Percentiles rank a stretch among this genome's conserved stretches.
These are phyloP conservation scores for Macrotyloma uniflorum DNA, from an alignment of 306 rosid genomes.

Conservation along the genomic window DNA sequence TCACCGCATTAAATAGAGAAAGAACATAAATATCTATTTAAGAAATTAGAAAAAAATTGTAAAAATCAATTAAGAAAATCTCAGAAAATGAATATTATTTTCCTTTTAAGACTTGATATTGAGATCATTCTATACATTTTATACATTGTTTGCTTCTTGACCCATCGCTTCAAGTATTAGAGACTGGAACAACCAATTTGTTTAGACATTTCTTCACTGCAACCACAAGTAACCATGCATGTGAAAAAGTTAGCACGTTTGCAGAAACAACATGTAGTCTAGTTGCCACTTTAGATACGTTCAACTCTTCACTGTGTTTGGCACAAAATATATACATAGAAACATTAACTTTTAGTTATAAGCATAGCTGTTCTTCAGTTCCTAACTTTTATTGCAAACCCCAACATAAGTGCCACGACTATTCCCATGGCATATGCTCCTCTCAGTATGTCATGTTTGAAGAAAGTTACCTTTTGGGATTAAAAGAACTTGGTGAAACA, in stretches of 20 bases:
- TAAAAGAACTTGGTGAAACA: neutral
- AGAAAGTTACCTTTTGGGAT: constrained; percentile 40
- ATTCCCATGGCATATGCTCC: constrained; percentile 58
- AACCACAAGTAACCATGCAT: neutral
- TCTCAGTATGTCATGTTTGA: constrained; percentile 67
- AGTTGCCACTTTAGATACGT: constrained; percentile 23
- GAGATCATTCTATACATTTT: neutral
- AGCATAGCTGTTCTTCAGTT: constrained; percentile 37
- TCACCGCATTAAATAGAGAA: too few relatives aligned
- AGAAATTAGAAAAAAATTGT: too few relatives aligned
- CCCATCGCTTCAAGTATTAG: neutral
- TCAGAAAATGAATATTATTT: neutral
- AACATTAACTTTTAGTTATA: constrained; percentile 35
- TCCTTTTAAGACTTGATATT: neutral
- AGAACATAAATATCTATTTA: too few relatives aligned
- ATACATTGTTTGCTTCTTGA: neutral
- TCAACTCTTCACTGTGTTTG: constrained; percentile 7
- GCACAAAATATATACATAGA: constrained; percentile 34
- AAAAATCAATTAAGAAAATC: neutral
- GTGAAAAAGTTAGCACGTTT: neutral
- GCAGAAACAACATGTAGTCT: neutral
- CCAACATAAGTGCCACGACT: constrained; percentile 33
- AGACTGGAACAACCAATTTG: neutral
- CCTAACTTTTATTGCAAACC: constrained; percentile 42
- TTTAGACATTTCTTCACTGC: neutral